Evolutionary conservation across 805 yeast genomes (phyloP).

Genomic region (Wickerhamiella sorbophila): DNA sequence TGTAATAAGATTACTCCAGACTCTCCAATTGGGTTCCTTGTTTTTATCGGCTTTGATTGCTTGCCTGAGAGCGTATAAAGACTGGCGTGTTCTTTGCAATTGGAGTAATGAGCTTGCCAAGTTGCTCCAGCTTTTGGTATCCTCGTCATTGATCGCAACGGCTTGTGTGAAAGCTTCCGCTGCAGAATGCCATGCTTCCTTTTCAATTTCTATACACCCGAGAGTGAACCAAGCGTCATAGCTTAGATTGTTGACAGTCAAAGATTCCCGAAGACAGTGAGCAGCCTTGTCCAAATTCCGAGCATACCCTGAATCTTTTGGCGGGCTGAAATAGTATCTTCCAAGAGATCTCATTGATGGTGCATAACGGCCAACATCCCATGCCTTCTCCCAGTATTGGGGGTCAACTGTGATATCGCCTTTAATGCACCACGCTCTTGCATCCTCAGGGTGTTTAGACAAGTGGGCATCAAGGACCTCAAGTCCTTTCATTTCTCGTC

Average conservation of each 20-base stretch:
- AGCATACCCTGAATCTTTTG: conserved; percentile 35
- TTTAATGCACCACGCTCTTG: conserved; percentile 65
- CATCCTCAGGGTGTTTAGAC: conserved; percentile 49
- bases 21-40: conserved; percentile 63
- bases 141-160: conserved; percentile 69
- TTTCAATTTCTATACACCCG: conserved; percentile 79
- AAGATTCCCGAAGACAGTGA: conserved; percentile 57
- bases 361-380: conserved; percentile 73
- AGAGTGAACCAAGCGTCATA: conserved; percentile 82
- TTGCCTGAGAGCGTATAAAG: conserved; percentile 68
- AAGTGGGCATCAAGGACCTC: conserved; percentile 42
- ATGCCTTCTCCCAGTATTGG: conserved; percentile 62
- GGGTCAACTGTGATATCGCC: conserved; percentile 82
- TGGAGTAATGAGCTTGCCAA: conserved; percentile 65
- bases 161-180: conserved; percentile 88
- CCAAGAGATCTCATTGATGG: conserved; percentile 79
- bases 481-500: conserved; percentile 54
- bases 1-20: conserved; percentile 74
- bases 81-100: conserved; percentile 53
- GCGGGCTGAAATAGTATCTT: conserved; percentile 54
- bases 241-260: conserved; percentile 56
- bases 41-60: conserved; percentile 54
- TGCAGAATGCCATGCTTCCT: conserved; percentile 55
- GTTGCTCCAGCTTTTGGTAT: conserved; percentile 81
- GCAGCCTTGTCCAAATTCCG: conserved; percentile 43